A percentile compares a stretch with the other conserved stretches of the same genome.
These are phyloP conservation scores for Cicer bijugum DNA, from an alignment of 306 rosid genomes.

Conservation along the genomic window DNA sequence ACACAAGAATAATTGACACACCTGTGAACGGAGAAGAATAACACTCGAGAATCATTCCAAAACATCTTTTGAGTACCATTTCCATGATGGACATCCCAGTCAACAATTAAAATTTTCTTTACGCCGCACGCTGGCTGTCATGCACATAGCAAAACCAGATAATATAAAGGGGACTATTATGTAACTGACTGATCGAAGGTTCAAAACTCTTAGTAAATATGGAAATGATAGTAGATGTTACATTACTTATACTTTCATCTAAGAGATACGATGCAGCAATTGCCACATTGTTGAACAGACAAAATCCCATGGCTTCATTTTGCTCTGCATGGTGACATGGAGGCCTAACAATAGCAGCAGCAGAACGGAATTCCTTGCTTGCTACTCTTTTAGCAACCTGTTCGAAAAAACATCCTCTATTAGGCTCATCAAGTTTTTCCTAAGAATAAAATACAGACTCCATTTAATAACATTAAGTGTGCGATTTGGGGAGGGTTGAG, in stretches of 20 bases:
- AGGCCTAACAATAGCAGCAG: slow-evolving; percentile 88
- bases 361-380: slow-evolving; percentile 76
- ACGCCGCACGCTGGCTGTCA: slow-evolving; percentile 83
- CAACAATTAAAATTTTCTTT: slow-evolving; percentile 80
- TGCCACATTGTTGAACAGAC: slow-evolving; percentile 92
- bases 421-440: slow-evolving; percentile 26
- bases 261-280: slow-evolving; percentile 71
- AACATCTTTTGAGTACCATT: slow-evolving; percentile 96
- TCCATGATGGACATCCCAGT: slow-evolving; percentile 99
- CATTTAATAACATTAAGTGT: slow-evolving; percentile 13
- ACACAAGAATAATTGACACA: slow-evolving; percentile 38
- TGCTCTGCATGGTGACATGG: slow-evolving; percentile 98
- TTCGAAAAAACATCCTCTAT: slow-evolving; percentile 38
- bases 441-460: slow-evolving; percentile 2
- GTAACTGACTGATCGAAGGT: slow-evolving; percentile 8
- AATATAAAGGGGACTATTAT: slow-evolving; percentile 30
- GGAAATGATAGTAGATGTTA: slow-evolving; percentile 4
- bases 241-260: slow-evolving; percentile 65
- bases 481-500: not conserved
- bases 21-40: slow-evolving; percentile 99
- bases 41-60: slow-evolving; percentile 79
- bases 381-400: slow-evolving; percentile 82
- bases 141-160: slow-evolving; percentile 39
- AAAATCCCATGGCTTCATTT: slow-evolving; percentile 89
- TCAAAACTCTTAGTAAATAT: slow-evolving; percentile 11